phyloP scores from a whole-genome alignment of 2,329 filamentous ascomycete genomes.

The Onygenales sp. region DNA sequence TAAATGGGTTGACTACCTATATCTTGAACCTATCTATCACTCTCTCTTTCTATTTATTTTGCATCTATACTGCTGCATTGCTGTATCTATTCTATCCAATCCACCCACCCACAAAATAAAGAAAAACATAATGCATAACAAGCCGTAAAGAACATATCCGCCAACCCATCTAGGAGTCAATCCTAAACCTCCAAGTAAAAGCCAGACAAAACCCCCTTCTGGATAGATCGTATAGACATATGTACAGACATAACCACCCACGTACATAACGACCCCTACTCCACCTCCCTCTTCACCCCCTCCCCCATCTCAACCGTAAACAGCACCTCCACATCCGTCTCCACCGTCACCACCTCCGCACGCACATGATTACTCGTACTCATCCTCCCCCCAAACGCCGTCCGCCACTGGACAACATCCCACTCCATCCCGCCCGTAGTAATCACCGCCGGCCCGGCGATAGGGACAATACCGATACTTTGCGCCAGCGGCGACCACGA shows the following conservation, averaged over 20 bases:
- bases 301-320: constrained; percentile 61
- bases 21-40: background rate
- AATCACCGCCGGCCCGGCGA: constrained; percentile 70
- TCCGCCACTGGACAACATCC: constrained; percentile 79
- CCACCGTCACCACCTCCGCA: constrained; percentile 49
- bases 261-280: too few species aligned
- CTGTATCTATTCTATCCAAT: too few species aligned
- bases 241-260: too few species aligned
- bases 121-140: too few species aligned
- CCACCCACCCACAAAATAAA: too few species aligned
- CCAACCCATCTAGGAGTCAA: too few species aligned
- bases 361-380: constrained; percentile 76
- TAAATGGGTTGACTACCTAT: too few species aligned
- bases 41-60: background rate
- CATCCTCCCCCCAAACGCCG: constrained; percentile 60
- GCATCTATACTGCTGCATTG: background rate
- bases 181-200: too few species aligned
- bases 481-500: constrained; percentile 48
- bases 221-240: too few species aligned
- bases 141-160: too few species aligned
- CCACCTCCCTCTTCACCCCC: background rate
- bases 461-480: constrained; percentile 76
- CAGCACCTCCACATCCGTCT: constrained; percentile 55
- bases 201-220: too few species aligned
- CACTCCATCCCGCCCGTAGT: constrained; percentile 75